Percentiles rank a stretch among this genome's conserved stretches.
Conservation (phyloP, 306 rosid genomes). For the Bauhinia variegata region DNA sequence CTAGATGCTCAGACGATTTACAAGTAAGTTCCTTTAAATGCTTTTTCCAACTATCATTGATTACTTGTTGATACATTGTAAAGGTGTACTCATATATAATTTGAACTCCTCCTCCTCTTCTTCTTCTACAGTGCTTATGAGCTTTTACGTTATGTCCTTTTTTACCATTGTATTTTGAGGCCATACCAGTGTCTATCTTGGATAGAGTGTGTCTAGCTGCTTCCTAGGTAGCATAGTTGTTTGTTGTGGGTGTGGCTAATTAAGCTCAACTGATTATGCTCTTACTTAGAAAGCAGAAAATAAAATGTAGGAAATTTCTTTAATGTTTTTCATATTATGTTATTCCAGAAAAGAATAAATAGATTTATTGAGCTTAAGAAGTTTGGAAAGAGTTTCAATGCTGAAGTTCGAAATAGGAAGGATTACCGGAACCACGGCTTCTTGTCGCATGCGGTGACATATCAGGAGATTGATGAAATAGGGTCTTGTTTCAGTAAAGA, state of each 20-base stretch:
- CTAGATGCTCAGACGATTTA: conserved; percentile 76
- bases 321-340: conserved; percentile 22
- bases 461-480: conserved; percentile 91
- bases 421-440: conserved; percentile 94
- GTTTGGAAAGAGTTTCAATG: conserved; percentile 92
- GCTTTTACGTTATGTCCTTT: neutral
- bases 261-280: neutral
- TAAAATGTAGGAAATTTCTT: neutral
- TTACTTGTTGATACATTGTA: conserved; percentile 11
- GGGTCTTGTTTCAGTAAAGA: conserved; percentile 98
- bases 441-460: conserved; percentile 90
- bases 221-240: conserved; percentile 10
- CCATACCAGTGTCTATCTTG: no score
- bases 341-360: conserved; percentile 77
- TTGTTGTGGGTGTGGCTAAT: neutral
- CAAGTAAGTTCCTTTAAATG: conserved; percentile 63
- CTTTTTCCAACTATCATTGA: conserved; percentile 13
- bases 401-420: conserved; percentile 92
- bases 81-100: no score
- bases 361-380: conserved; percentile 84
- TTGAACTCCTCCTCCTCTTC: no score
- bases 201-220: conserved; percentile 19
- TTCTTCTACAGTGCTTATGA: no score
- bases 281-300: neutral
- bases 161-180: no score